Conservation (phyloP, 1,284 basidiomycete genomes). For the Apiotrichum gamsii region DNA sequence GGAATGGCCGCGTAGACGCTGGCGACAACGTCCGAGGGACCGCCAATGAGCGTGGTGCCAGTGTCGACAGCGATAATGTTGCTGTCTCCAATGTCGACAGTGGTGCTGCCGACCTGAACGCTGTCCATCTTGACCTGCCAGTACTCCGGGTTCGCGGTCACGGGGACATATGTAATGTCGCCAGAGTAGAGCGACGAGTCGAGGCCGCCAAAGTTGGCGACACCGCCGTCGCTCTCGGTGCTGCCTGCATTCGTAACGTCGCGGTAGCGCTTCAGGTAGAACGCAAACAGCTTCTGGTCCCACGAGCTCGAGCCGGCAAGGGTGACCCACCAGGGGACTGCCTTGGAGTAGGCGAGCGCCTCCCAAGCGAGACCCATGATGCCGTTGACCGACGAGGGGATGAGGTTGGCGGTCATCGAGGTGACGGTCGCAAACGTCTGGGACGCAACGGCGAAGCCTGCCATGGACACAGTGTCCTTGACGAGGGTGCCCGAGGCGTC, state of each 20-base stretch:
- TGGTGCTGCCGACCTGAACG: conserved; percentile 47
- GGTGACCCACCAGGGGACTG: conserved; percentile 55
- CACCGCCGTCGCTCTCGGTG: conserved; percentile 62
- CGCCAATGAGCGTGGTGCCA: conserved; percentile 87
- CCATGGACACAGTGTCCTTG: conserved; percentile 69
- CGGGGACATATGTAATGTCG: conserved; percentile 67
- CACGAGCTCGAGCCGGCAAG: conserved; percentile 57
- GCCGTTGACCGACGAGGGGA: conserved; percentile 46
- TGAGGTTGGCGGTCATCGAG: conserved; percentile 40
- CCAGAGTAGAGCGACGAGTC: conserved; percentile 70
- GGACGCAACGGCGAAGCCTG: conserved; percentile 64
- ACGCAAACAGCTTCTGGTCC: conserved; percentile 67
- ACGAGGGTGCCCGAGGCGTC: conserved; percentile 63
- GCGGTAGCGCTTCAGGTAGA: conserved; percentile 69
- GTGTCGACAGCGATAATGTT: conserved; percentile 54
- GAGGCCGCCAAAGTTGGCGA: conserved; percentile 57
- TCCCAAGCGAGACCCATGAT: conserved; percentile 52
- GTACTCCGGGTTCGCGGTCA: conserved; percentile 42
- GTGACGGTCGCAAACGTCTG: conserved; percentile 58
- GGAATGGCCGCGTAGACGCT: conserved; percentile 72
- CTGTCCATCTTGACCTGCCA: conserved; percentile 44
- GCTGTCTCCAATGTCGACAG: conserved; percentile 39
- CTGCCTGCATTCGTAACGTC: conserved; percentile 53
- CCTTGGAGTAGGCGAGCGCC: conserved; percentile 47
- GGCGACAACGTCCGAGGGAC: conserved; percentile 60